phyloP scores from a whole-genome alignment of 1,139 yeast genomes.

The Diutina catenulata region DNA sequence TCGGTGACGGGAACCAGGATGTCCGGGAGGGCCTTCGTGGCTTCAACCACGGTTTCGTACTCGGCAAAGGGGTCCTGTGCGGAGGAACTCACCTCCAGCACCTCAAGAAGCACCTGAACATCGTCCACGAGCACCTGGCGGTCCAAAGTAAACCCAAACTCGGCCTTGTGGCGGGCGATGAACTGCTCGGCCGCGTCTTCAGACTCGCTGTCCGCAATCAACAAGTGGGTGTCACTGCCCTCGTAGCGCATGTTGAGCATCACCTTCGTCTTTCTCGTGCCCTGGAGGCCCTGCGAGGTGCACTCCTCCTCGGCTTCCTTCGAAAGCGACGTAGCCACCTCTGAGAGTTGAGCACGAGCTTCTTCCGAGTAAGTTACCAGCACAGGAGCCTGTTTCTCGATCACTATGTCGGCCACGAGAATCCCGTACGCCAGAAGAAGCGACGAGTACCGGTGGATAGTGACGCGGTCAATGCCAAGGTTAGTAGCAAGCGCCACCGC shows the following conservation, averaged over 20 bases:
- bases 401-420: conserved; percentile 39
- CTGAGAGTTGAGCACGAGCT: too few species aligned
- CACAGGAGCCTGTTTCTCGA: conserved; percentile 13
- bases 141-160: conserved; percentile 54
- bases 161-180: conserved; percentile 39
- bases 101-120: conserved; percentile 43
- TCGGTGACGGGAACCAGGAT: conserved; percentile 5
- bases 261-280: conserved; percentile 34
- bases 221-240: conserved; percentile 80
- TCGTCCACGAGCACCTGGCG: conserved; percentile 68
- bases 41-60: conserved; percentile 7
- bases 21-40: conserved; percentile 5
- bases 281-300: conserved; percentile 18
- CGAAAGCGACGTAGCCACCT: too few species aligned
- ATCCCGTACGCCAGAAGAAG: conserved; percentile 47
- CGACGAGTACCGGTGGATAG: conserved; percentile 42
- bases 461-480: conserved; percentile 31
- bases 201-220: conserved; percentile 27
- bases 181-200: conserved; percentile 18
- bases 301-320: conserved; percentile 21
- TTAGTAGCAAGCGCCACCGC: conserved; percentile 40
- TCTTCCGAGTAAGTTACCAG: conserved; percentile 7
- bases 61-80: conserved; percentile 25
- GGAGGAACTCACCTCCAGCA: conserved; percentile 20
- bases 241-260: conserved; percentile 70